Evolutionary conservation across 768 basidiomycete species (phyloP).

Genomic region (Mycena belliarum): DNA sequence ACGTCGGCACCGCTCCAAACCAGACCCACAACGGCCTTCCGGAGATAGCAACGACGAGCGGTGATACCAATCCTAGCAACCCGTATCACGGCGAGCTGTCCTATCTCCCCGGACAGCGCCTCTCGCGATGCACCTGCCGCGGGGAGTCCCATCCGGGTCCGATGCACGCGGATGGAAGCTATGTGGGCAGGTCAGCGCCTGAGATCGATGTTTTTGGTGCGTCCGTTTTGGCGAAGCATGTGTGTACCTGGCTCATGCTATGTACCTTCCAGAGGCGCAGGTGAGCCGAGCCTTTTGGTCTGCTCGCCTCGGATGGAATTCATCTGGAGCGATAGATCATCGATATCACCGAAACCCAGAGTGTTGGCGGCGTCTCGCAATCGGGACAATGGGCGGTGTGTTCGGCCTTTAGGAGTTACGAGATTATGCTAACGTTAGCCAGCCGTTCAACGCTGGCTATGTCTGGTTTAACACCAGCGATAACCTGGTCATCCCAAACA

Average conservation of each 20-base stretch:
- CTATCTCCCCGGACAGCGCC: slow-evolving; percentile 29
- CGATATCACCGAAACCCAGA: slow-evolving; percentile 4
- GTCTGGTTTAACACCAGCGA: slow-evolving; percentile 36
- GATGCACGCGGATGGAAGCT: slow-evolving; percentile 70
- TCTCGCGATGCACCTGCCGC: slow-evolving; percentile 86
- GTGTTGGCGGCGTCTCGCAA: slow-evolving; percentile 44
- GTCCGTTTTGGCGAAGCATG: not conserved
- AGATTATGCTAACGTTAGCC: not conserved
- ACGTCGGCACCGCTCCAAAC: not conserved
- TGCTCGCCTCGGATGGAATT: too few species aligned
- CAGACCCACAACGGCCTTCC: not conserved
- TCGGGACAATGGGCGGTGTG: slow-evolving; percentile 49
- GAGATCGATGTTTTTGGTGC: slow-evolving; percentile 83
- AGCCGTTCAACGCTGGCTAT: slow-evolving; percentile 52
- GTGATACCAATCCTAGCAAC: not conserved
- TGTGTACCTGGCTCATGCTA: not conserved
- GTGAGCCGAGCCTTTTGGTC: not conserved
- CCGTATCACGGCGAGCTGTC: not conserved
- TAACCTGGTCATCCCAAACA: slow-evolving; percentile 39
- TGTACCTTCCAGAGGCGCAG: not conserved
- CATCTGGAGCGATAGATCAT: slow-evolving; percentile 26
- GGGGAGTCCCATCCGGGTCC: slow-evolving; percentile 90
- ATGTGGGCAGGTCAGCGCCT: slow-evolving; percentile 80
- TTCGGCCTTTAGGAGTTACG: not conserved
- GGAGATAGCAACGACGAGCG: not conserved